Percentiles rank a stretch among this genome's conserved stretches.
Conservation (phyloP, 495 filamentous ascomycete genomes). For the Trichodelitschia bisporula region DNA sequence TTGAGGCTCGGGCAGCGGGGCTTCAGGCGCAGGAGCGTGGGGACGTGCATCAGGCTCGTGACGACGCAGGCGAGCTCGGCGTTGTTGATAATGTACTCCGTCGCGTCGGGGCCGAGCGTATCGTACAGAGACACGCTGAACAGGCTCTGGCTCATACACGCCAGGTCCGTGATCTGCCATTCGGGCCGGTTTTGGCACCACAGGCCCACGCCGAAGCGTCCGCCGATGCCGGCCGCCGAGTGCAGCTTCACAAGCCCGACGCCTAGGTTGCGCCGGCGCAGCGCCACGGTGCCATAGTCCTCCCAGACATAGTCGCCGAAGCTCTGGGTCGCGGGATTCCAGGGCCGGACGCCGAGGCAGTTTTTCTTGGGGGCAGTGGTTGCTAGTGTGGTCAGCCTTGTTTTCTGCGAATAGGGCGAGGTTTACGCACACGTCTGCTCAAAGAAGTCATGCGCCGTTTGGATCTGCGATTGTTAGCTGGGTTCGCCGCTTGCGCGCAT, state of each 20-base stretch:
- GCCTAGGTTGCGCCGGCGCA: slow-evolving; percentile 61
- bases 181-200: slow-evolving; percentile 95
- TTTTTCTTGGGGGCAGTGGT: slow-evolving; percentile 20
- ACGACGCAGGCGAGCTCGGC: slow-evolving; percentile 49
- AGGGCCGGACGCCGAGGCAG: slow-evolving; percentile 65
- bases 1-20: slow-evolving; percentile 55
- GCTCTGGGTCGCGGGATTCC: slow-evolving; percentile 46
- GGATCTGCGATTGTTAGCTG: slow-evolving; percentile 17
- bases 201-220: slow-evolving; percentile 66
- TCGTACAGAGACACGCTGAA: slow-evolving; percentile 92
- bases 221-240: slow-evolving; percentile 36
- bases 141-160: slow-evolving; percentile 66
- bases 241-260: slow-evolving; percentile 70
- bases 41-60: slow-evolving; percentile 63
- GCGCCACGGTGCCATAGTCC: slow-evolving; percentile 56
- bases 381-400: slow-evolving; percentile 4
- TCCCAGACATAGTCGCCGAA: slow-evolving; percentile 68
- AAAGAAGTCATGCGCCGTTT: slow-evolving; percentile 62
- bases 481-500: not conserved
- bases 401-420: not conserved
- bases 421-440: slow-evolving; percentile 30
- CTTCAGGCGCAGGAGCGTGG: slow-evolving; percentile 66
- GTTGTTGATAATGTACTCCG: slow-evolving; percentile 92
- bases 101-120: slow-evolving; percentile 69
- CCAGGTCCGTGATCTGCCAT: slow-evolving; percentile 93